Conservation (phyloP, 1,139 yeast species). For the Trichomonascaceae sp. region DNA sequence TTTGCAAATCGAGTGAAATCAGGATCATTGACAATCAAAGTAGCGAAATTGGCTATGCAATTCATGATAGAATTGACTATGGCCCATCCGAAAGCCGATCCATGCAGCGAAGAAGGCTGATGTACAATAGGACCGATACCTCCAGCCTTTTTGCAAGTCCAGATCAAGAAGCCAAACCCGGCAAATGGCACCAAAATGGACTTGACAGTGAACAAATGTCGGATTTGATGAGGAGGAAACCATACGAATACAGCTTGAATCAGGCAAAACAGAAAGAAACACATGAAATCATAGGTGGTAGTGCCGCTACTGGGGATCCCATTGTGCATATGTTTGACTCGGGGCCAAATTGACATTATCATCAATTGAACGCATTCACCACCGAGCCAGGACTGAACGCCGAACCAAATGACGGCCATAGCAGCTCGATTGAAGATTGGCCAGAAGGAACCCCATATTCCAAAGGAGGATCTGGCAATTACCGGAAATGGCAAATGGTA, state of each 20-base stretch:
- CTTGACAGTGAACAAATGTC: slow-evolving; percentile 76
- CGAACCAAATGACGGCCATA: slow-evolving; percentile 80
- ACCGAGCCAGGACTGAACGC: slow-evolving; percentile 77
- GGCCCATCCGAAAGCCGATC: slow-evolving; percentile 72
- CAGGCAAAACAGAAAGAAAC: slow-evolving; percentile 75
- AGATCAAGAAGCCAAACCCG: slow-evolving; percentile 68
- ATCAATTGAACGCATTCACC: slow-evolving; percentile 69
- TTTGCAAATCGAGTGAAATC: slow-evolving; percentile 83
- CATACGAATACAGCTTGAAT: slow-evolving; percentile 70
- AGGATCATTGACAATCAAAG: slow-evolving; percentile 80
- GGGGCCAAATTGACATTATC: slow-evolving; percentile 41
- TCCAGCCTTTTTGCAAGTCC: slow-evolving; percentile 72
- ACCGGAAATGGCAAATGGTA: slow-evolving; percentile 38
- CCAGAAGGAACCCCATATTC: slow-evolving; percentile 35
- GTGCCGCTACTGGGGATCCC: slow-evolving; percentile 48
- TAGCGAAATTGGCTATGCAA: slow-evolving; percentile 78
- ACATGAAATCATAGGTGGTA: slow-evolving; percentile 63
- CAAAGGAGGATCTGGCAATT: slow-evolving; percentile 34
- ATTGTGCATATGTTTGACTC: slow-evolving; percentile 34
- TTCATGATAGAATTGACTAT: slow-evolving; percentile 75
- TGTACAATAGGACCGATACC: slow-evolving; percentile 67
- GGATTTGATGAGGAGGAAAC: slow-evolving; percentile 73
- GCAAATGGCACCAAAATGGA: slow-evolving; percentile 74
- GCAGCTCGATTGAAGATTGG: slow-evolving; percentile 52
- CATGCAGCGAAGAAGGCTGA: slow-evolving; percentile 43